Evolutionary conservation across 305 asterid genomes (phyloP).

Genomic region (Caryopteris hybrid): DNA sequence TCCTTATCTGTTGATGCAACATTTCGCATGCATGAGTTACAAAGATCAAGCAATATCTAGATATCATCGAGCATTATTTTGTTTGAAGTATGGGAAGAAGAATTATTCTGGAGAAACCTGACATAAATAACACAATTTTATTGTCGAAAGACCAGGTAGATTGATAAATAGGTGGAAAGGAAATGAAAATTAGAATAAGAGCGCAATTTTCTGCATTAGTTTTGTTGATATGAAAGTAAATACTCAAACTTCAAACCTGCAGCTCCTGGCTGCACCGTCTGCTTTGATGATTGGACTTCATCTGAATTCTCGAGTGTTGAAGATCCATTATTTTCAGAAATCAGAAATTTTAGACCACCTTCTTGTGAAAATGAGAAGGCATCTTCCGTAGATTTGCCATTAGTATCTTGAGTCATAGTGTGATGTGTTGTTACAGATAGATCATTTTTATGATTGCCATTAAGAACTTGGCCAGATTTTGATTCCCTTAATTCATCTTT

Average conservation of each 20-base stretch:
- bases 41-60: not conserved
- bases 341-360: slow-evolving; percentile 41
- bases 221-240: not conserved
- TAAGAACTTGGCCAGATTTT: slow-evolving; percentile 23
- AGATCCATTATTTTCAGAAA: slow-evolving; percentile 38
- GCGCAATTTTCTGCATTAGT: not conserved
- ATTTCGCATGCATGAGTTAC: slow-evolving; percentile 19
- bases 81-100: not conserved
- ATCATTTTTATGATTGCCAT: slow-evolving; percentile 19
- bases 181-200: not conserved
- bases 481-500: slow-evolving; percentile 24
- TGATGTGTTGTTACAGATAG: slow-evolving; percentile 15
- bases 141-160: no score
- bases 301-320: slow-evolving; percentile 20
- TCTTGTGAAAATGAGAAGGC: slow-evolving; percentile 27
- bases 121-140: not conserved
- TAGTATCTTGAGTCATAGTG: slow-evolving; percentile 24
- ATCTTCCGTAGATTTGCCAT: slow-evolving; percentile 28
- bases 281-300: slow-evolving; percentile 24
- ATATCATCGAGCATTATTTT: not conserved
- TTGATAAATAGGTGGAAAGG: not conserved
- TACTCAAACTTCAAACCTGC: slow-evolving; percentile 31
- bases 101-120: not conserved
- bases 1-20: slow-evolving; percentile 38
- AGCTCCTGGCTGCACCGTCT: slow-evolving; percentile 21